Evolutionary conservation across 1,284 basidiomycete species (phyloP), one percentile per base, ranked within the genome.

Genomic region (Amylostereum areolatum): DNA sequence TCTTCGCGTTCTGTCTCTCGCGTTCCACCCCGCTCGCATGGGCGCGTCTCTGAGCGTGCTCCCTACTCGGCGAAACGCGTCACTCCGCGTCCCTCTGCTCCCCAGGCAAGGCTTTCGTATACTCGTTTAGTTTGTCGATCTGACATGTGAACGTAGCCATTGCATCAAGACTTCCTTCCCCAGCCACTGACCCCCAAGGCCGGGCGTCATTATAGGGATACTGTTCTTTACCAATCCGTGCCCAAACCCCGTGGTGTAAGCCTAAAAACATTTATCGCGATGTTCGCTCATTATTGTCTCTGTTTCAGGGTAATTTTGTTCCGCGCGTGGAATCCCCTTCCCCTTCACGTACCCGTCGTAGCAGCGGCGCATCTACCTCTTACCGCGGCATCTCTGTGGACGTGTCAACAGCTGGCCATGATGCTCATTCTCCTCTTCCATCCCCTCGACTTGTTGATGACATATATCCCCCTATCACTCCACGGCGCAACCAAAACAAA

Each of bases 11-110:
- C 52, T 11, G 28, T 44, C 31, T 37, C 40, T 12, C 52, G 41
- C 28, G 31, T 49, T 60, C 75, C 74, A 52, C 69, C 75, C n/a
- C 72, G 71, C 55, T 70, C 75, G 65, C 68, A 72, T 60, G 68
- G 73, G 68, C 80, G 80, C 71, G 80, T 80, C 65, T 73, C 68
- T 34, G 66, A 70, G 65, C 73, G 73, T 59, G 68, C 66, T 48
- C 57, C 52, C n/a, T 52, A 58, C 12, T 52, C 59, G 3, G 63
- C 62, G 40, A 60, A 60, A n/a, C 55, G 60, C 11, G 59, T 61
- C 39, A 56, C 62, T 3, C 60, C 63, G 4, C 61, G 59, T 42
- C 51, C 35, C 25, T 29, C 51, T 1, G 54, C 59, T 12, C 53
- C 57, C 28, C 66, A 67, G 60, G 74, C 75, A 37, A 43, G 69